phyloP scores from a whole-genome alignment of 2,329 filamentous ascomycete species.

The Zymoseptoria ardabiliae region DNA sequence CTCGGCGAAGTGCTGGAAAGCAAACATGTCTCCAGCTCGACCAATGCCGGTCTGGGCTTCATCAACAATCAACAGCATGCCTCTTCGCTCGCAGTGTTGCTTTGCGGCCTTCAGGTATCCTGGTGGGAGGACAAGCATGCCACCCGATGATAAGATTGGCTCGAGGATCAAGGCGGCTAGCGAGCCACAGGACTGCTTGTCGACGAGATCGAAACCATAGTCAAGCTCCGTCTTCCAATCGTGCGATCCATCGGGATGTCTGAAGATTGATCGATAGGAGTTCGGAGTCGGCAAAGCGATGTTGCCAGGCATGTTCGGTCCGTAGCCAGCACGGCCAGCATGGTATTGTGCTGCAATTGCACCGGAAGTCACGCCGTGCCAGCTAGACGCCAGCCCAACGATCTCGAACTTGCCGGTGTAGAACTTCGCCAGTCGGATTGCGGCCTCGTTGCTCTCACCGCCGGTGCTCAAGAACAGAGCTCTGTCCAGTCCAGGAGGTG shows the following conservation, averaged over 20 bases:
- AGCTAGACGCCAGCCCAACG: constrained; percentile 52
- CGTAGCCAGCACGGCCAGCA: constrained; percentile 43
- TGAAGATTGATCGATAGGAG: constrained; percentile 55
- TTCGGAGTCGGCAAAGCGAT: constrained; percentile 54
- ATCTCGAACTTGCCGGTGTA: constrained; percentile 60
- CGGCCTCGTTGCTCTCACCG: constrained; percentile 50
- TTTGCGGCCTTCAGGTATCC: constrained; percentile 54
- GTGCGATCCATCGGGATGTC: constrained; percentile 51
- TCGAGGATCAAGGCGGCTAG: constrained; percentile 47
- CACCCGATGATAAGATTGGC: constrained; percentile 52
- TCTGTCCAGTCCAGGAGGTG: constrained; percentile 46
- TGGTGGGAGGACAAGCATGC: constrained; percentile 52
- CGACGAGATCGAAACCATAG: constrained; percentile 55
- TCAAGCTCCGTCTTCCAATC: constrained; percentile 60
- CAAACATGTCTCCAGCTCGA: constrained; percentile 51
- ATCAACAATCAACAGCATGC: constrained; percentile 53
- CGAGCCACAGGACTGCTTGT: constrained; percentile 52
- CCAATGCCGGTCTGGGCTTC: constrained; percentile 55
- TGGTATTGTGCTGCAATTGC: constrained; percentile 49
- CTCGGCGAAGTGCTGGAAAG: constrained; percentile 40
- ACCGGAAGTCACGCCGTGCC: constrained; percentile 54
- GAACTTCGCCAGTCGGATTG: constrained; percentile 57
- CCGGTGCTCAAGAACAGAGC: constrained; percentile 53
- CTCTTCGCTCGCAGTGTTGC: constrained; percentile 46
- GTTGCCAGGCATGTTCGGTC: constrained; percentile 48